Conservation (phyloP, 306 rosid genomes). For the Aeschynomene evenia region DNA sequence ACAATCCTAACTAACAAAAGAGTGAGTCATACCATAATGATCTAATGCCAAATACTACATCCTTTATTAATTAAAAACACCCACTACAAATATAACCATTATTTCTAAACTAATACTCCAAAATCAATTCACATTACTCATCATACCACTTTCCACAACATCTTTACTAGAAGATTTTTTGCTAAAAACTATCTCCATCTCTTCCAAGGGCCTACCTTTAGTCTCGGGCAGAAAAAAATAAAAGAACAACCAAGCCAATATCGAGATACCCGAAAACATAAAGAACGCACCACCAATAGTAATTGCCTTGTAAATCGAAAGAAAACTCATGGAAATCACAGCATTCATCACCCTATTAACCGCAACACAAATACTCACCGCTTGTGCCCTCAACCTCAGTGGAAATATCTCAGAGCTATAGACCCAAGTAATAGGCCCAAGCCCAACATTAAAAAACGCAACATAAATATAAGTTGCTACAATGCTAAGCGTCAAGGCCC, state of each 20-base stretch:
- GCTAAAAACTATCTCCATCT: slow-evolving; percentile 61
- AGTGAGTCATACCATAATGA: too few species aligned
- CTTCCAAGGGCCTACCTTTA: slow-evolving; percentile 73
- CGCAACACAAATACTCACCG: slow-evolving; percentile 64
- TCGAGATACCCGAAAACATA: slow-evolving; percentile 62
- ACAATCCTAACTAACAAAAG: too few species aligned
- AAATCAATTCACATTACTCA: too few species aligned
- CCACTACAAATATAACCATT: too few species aligned
- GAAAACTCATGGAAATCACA: slow-evolving; percentile 55
- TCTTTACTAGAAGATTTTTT: not conserved
- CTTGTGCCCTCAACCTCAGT: slow-evolving; percentile 69
- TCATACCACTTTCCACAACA: not conserved
- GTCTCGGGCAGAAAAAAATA: slow-evolving; percentile 76
- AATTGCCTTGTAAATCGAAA: slow-evolving; percentile 61
- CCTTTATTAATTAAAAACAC: too few species aligned
- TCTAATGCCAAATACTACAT: too few species aligned
- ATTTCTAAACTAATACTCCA: too few species aligned
- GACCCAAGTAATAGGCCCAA: slow-evolving; percentile 83
- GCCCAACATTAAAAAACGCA: slow-evolving; percentile 66
- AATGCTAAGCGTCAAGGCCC: slow-evolving; percentile 65
- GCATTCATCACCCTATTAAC: slow-evolving; percentile 76
- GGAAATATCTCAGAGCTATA: slow-evolving; percentile 84
- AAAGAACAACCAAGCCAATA: slow-evolving; percentile 66
- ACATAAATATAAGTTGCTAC: slow-evolving; percentile 48
- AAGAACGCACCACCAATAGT: slow-evolving; percentile 81